These are phyloP conservation scores for Datura wrightii DNA, from an alignment of 257 asterid species.

Conservation along the genomic window DNA sequence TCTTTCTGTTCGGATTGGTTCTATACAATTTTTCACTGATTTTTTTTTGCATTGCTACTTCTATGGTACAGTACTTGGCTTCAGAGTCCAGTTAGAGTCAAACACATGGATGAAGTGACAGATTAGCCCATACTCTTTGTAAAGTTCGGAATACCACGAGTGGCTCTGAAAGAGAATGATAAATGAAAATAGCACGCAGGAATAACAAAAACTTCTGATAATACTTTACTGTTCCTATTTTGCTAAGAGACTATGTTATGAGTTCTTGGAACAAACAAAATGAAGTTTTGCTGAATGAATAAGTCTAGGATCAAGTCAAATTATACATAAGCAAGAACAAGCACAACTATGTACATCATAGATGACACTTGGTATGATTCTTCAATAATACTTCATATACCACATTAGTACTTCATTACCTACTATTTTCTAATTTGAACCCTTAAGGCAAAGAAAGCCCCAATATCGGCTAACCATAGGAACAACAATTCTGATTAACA, in stretches of 20 bases:
- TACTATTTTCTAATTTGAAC: not conserved
- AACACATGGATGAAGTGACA: not conserved
- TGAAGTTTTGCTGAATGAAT: not conserved
- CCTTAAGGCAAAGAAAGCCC: not conserved
- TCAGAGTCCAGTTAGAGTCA: not conserved
- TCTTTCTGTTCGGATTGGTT: not conserved
- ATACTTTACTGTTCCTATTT: not conserved
- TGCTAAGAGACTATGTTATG: not conserved
- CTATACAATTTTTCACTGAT: not conserved
- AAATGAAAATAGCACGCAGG: not conserved
- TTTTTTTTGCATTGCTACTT: not conserved
- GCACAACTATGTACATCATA: not conserved
- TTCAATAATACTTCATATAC: not conserved
- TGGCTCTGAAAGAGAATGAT: not conserved
- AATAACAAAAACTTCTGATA: not conserved
- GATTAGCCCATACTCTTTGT: not conserved
- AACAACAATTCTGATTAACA: not conserved
- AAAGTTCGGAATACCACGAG: not conserved
- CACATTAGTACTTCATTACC: not conserved
- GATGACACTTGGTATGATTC: slow-evolving; percentile 11
- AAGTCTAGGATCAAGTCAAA: not conserved
- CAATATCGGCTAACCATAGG: not conserved
- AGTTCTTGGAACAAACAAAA: not conserved
- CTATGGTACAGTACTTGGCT: not conserved
- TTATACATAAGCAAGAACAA: not conserved